Evolutionary conservation across 257 asterid genomes (phyloP).

Genomic region (Salvia miltiorrhiza): DNA sequence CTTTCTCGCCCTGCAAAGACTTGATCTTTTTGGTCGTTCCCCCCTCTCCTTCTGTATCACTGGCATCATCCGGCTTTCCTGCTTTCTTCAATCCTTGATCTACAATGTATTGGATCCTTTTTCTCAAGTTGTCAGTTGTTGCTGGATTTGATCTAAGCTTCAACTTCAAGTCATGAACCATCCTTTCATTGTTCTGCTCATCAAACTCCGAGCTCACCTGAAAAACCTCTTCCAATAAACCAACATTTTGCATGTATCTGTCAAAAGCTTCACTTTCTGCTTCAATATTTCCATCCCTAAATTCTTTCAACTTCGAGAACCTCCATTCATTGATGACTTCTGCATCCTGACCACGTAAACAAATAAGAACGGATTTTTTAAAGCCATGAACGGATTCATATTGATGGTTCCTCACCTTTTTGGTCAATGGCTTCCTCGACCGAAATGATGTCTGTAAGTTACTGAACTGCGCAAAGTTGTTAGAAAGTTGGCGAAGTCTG

Average conservation of each 20-base stretch:
- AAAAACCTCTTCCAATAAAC: constrained; percentile 74
- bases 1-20: constrained; percentile 45
- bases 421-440: constrained; percentile 78
- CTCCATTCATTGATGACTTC: constrained; percentile 87
- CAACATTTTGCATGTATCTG: constrained; percentile 68
- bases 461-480: constrained; percentile 80
- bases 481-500: constrained; percentile 90
- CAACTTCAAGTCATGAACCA: constrained; percentile 43
- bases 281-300: constrained; percentile 57
- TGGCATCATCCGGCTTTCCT: constrained; percentile 35
- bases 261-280: constrained; percentile 80
- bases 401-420: constrained; percentile 51
- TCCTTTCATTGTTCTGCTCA: constrained; percentile 28
- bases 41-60: constrained; percentile 47
- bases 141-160: constrained; percentile 63
- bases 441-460: constrained; percentile 62
- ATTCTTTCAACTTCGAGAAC: constrained; percentile 80
- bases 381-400: not conserved
- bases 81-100: constrained; percentile 66
- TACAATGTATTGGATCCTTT: constrained; percentile 66
- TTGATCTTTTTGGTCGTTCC: constrained; percentile 46
- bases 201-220: constrained; percentile 38
- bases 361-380: constrained; percentile 1
- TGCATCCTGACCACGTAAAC: constrained; percentile 60
- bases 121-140: constrained; percentile 60